Evolutionary conservation across 768 basidiomycete species (phyloP), one percentile per base, ranked within the genome.

Genomic region (Termitomyces sp.): DNA sequence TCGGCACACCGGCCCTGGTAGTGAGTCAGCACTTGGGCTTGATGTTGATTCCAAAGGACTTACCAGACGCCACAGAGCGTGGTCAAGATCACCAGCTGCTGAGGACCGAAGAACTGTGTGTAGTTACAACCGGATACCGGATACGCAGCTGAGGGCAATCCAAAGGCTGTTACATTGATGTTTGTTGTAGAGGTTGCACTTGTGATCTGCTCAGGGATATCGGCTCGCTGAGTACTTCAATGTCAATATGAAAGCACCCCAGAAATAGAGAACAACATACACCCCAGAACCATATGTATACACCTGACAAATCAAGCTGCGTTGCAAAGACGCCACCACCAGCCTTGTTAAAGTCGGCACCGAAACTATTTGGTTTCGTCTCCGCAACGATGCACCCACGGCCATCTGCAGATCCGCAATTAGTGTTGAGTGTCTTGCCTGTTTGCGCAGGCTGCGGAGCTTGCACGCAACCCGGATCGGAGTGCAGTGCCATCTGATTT

Each of bases 51-150:
- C 2, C 15, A 4, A 21, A 37, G 17, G 19, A 56, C 67, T 43
- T 50, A 75, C 74, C 75, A 76, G 14, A 56, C 60, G 52, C 84
- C 84, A 57, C 86, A 87, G 10, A 87, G 75, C 0, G 86, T 87
- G 19, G 84, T 90, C 42, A 87, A 78, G 26, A 91, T 76, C 10
- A 89, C 80, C 17, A 91, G 72, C 37, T 80, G 74, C 61, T 91
- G 87, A 7, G 83, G 80, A 33, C 79, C 71, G 67, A 89, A 87
- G 68, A 75, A 86, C 42, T 75, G 54, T 14, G 71, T 70, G 23
- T 83, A 71, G 46, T 81, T 68, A 67, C 90, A 91, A 2, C 74
- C 73, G 3, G 74, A 65, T 1, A 75, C 64, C 1, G 84, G 80
- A 70, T 84, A 91, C 30, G 84, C 78, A 0, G 83, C 87, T 5